These are phyloP conservation scores for Sonneratia alba DNA, from an alignment of 345 rosid species.

Conservation along the genomic window DNA sequence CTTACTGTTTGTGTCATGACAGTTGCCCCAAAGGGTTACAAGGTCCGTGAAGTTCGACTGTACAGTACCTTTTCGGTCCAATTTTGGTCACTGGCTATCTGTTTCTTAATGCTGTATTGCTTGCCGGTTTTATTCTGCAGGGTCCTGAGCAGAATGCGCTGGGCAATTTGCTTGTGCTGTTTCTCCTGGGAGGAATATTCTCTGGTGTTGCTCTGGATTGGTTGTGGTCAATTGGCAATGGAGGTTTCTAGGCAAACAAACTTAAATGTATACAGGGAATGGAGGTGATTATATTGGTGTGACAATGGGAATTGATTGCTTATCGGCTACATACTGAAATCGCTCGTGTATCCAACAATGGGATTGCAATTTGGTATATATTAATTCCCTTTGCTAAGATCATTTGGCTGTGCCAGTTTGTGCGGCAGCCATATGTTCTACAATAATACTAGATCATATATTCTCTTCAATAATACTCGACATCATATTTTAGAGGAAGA, in stretches of 20 bases:
- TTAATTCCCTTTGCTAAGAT: not conserved
- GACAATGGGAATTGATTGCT: no score
- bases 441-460: not conserved
- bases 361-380: not conserved
- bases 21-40: slow-evolving; percentile 75
- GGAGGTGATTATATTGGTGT: not conserved
- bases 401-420: not conserved
- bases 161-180: slow-evolving; percentile 71
- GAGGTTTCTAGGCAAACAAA: slow-evolving; percentile 21
- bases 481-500: no score
- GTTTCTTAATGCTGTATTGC: not conserved
- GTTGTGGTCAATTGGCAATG: slow-evolving; percentile 73
- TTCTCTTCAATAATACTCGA: not conserved
- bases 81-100: not conserved
- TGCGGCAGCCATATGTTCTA: not conserved
- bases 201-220: slow-evolving; percentile 67
- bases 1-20: slow-evolving; percentile 80
- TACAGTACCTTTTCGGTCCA: not conserved
- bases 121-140: slow-evolving; percentile 22
- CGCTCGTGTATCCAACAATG: not conserved
- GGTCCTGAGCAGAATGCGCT: slow-evolving; percentile 92
- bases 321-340: not conserved
- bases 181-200: slow-evolving; percentile 51
- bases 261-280: not conserved
- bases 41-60: slow-evolving; percentile 25